Percentiles rank a stretch among this genome's conserved stretches.
These are phyloP conservation scores for Zymoseptoria passerinii DNA, from an alignment of 2,329 filamentous ascomycete genomes.

Conservation along the genomic window DNA sequence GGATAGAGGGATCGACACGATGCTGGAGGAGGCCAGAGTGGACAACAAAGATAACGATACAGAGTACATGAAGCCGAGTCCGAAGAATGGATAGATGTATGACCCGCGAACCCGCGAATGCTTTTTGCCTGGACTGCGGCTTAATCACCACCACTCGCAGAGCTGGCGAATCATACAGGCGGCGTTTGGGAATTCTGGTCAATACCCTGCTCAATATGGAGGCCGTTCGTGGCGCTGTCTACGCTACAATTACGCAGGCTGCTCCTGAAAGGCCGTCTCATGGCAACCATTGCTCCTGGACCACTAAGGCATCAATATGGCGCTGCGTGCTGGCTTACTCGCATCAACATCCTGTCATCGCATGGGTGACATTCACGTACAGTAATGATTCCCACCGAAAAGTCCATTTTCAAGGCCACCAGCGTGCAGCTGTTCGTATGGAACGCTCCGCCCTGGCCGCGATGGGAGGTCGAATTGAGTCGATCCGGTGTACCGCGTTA, in stretches of 20 bases:
- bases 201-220: constrained; percentile 1
- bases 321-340: too few species aligned
- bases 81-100: not conserved
- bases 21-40: constrained; percentile 83
- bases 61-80: constrained; percentile 50
- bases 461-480: too few species aligned
- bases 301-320: too few species aligned
- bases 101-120: not conserved
- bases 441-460: too few species aligned
- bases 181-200: constrained; percentile 2
- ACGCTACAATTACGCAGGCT: not conserved
- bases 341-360: too few species aligned
- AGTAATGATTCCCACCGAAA: too few species aligned
- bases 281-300: too few species aligned
- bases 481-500: too few species aligned
- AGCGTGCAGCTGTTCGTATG: too few species aligned
- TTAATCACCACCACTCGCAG: not conserved
- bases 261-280: too few species aligned
- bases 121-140: not conserved
- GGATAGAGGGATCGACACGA: constrained; percentile 81
- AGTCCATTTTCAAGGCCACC: too few species aligned
- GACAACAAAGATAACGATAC: constrained; percentile 82
- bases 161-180: not conserved
- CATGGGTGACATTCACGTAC: too few species aligned
- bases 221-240: not conserved